Conservation (phyloP, 2,329 filamentous ascomycete species). For the Cladosporium phlei region DNA sequence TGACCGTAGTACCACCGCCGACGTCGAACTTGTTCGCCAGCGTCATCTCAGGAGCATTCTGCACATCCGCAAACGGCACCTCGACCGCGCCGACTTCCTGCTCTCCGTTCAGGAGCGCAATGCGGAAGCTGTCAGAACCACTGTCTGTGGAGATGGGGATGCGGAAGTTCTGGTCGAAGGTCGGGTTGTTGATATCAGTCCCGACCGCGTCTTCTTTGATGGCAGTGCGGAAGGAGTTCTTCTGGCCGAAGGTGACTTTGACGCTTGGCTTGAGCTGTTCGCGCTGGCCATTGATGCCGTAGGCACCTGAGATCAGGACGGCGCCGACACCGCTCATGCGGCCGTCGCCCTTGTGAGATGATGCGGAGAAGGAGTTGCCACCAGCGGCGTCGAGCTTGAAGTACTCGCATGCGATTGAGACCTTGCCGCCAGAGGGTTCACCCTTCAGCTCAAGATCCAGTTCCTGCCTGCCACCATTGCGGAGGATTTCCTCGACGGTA, state of each 20-base stretch:
- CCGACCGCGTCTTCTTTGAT: constrained; percentile 43
- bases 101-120: constrained; percentile 35
- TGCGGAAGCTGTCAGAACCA: constrained; percentile 29
- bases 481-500: constrained; percentile 39
- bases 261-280: constrained; percentile 45
- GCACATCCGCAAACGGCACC: constrained; percentile 34
- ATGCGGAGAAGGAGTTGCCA: constrained; percentile 28
- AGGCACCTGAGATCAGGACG: constrained; percentile 41
- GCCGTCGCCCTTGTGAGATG: constrained; percentile 25
- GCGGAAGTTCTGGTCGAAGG: constrained; percentile 44
- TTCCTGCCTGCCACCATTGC: constrained; percentile 39
- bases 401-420: constrained; percentile 39
- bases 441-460: constrained; percentile 37
- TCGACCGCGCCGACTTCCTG: constrained; percentile 34
- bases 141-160: constrained; percentile 37
- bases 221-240: constrained; percentile 38
- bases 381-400: constrained; percentile 39
- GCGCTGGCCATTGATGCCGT: constrained; percentile 40
- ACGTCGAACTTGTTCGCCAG: constrained; percentile 35
- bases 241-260: constrained; percentile 40
- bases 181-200: constrained; percentile 46
- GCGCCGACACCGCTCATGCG: constrained; percentile 40
- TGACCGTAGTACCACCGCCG: constrained; percentile 32
- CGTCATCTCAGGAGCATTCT: constrained; percentile 29
- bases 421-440: constrained; percentile 32